Conservation (phyloP, 805 yeast genomes). For the Saturnispora quitensis region DNA sequence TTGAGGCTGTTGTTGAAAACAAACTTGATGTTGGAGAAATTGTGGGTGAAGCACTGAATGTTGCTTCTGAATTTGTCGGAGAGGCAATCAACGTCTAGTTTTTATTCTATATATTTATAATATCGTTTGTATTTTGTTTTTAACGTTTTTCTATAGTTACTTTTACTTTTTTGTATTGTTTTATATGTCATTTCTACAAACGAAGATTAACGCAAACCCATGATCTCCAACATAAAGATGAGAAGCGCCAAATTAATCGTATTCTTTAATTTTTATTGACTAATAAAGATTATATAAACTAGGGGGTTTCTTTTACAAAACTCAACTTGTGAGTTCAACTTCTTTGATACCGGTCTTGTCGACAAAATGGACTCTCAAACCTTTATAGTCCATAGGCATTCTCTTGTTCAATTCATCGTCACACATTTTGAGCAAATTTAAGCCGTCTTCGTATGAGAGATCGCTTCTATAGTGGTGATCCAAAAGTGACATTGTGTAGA, state of each 20-base stretch:
- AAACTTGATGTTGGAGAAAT: conserved; percentile 1
- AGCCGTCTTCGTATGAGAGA: conserved; percentile 69
- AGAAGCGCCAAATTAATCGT: background rate
- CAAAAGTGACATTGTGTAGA: conserved; percentile 79
- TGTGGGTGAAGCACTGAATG: conserved; percentile 1
- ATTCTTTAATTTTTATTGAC: background rate
- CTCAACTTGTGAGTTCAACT: conserved; percentile 10
- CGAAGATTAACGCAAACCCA: background rate
- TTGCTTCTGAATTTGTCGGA: conserved; percentile 3
- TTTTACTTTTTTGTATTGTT: background rate
- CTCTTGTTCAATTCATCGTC: conserved; percentile 70
- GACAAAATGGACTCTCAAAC: conserved; percentile 34
- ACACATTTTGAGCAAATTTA: conserved; percentile 63
- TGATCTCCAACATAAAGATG: background rate
- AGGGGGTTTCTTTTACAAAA: background rate
- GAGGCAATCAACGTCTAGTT: conserved; percentile 1
- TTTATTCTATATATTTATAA: background rate
- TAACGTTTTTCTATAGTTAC: background rate
- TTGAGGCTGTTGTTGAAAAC: conserved; percentile 4
- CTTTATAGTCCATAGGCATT: conserved; percentile 93
- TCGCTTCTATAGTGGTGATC: conserved; percentile 84
- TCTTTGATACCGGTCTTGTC: conserved; percentile 28
- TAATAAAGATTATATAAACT: background rate
- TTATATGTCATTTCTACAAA: background rate
- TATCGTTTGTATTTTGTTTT: background rate